Base-by-base conservation (phyloP, 2,329 filamentous ascomycete genomes). In the Phaeophleospora eucalypticola region DNA sequence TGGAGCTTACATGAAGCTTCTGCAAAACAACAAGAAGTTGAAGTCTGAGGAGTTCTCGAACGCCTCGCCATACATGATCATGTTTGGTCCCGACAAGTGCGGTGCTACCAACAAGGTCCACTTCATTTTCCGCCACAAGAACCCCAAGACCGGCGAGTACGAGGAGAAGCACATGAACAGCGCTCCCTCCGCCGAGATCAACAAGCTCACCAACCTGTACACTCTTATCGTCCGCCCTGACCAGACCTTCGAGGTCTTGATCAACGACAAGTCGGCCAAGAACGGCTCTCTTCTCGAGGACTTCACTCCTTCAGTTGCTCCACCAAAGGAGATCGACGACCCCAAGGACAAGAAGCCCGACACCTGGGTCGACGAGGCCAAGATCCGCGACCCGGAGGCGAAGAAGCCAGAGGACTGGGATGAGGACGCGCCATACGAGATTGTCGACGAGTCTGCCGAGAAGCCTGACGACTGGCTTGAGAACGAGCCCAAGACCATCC, bases 91-190 rank as follows among this genome's bases (percentile, higher is more conserved):
- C 63, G 93, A 98, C 79, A 97, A 97, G 85, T 98, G 93, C 71
- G 93, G 93, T 71, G 82, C 89, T 69, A 97, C 89, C 72, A 98
- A 98, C 85, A 97, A 97, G 86, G 81, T 84, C 52, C 81, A 84
- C 72, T 95, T 98, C 77, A 98, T 98, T 72, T 95, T 98, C 83
- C 93, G 94, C 75, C 93, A 98, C 86, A 98, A 97, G 87, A 98
- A 97, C 83, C 93, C 93, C 68, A 96, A 95, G 87, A 96, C 89
- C 38, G 91, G 91, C 77, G 89, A 96, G 74, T 98, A 98, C 66
- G 91, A 98, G 81, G 93, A 98, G 87, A 98, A 98, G 85, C 93
- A 98, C 75, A 81, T 98, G 56, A 83, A 81, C 68, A 80, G 80
- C 63, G 85, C 91, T 57, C 90, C 93, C 52, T 79, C 84, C 49